phyloP scores from a whole-genome alignment of 192 early-diverging fungal species.

The Coemansia sp. region DNA sequence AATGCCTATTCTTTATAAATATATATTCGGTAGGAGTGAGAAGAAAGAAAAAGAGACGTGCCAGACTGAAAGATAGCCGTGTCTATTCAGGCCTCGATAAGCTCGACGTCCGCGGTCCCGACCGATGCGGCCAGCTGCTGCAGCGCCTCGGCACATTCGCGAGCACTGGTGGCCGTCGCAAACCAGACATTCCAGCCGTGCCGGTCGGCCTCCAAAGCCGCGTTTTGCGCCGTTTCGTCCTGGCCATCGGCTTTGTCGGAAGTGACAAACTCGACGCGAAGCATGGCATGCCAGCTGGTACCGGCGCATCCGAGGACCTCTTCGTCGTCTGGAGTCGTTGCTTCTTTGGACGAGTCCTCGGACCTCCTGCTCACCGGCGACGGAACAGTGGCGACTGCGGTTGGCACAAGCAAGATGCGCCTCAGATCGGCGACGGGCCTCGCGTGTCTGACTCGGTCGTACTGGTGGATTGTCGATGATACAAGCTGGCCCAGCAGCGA shows the following conservation, averaged over 20 bases:
- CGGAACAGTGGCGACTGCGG: slow-evolving; percentile 4
- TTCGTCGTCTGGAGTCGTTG: neutral
- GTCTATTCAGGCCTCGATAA: slow-evolving; percentile 9
- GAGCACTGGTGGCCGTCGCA: slow-evolving; percentile 34
- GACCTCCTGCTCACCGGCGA: neutral
- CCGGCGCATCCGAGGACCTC: slow-evolving; percentile 30
- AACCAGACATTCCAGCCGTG: slow-evolving; percentile 46
- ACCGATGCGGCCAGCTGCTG: slow-evolving; percentile 15
- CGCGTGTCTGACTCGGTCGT: slow-evolving; percentile 30
- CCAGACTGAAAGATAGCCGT: neutral
- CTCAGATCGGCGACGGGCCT: slow-evolving; percentile 37
- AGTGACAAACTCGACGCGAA: slow-evolving; percentile 43
- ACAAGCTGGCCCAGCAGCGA: slow-evolving; percentile 12
- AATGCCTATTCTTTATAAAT: neutral
- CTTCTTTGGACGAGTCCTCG: neutral
- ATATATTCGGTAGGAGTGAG: neutral
- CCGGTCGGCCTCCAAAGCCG: neutral
- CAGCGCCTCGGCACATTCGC: slow-evolving; percentile 46
- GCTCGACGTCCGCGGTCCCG: slow-evolving; percentile 11
- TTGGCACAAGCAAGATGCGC: slow-evolving; percentile 20
- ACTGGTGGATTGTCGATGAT: slow-evolving; percentile 24
- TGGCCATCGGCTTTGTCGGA: neutral
- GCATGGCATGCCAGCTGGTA: slow-evolving; percentile 40
- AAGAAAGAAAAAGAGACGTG: neutral
- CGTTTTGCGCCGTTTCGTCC: neutral